Conservation (phyloP, 2,329 filamentous ascomycete species). For the Tolypocladium inflatum region DNA sequence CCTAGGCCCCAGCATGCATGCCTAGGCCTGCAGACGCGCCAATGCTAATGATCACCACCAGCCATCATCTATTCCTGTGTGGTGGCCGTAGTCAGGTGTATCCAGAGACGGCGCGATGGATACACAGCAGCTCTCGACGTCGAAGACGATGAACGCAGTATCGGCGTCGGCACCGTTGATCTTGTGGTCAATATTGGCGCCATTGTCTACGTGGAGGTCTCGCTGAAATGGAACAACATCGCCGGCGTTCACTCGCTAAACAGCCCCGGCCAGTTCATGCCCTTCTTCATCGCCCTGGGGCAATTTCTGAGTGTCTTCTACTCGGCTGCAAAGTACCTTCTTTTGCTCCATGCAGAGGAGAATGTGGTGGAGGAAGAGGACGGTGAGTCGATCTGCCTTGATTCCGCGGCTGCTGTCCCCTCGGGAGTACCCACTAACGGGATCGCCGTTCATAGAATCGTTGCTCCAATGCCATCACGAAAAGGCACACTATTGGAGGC, state of each 20-base stretch:
- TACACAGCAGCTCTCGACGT: background rate
- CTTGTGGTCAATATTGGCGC: constrained; percentile 12
- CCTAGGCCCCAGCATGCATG: background rate
- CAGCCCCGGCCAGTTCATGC: constrained; percentile 15
- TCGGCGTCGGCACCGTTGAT: constrained; percentile 3
- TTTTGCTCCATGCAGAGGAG: background rate
- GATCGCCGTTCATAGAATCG: background rate
- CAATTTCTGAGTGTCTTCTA: constrained; percentile 13
- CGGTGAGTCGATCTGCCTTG: background rate
- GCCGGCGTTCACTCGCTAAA: constrained; percentile 9
- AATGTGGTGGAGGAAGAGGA: background rate
- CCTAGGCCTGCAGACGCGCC: too few relatives aligned
- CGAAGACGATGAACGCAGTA: background rate
- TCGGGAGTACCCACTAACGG: background rate
- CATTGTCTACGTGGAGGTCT: constrained; percentile 14
- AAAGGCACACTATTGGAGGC: background rate
- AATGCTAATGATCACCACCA: background rate
- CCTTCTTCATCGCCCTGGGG: constrained; percentile 13
- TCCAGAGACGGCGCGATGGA: background rate
- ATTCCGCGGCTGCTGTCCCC: background rate
- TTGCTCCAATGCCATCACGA: background rate
- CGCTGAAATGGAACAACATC: constrained; percentile 14
- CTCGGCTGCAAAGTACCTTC: constrained; percentile 3
- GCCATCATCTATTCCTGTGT: background rate
- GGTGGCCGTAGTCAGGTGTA: background rate